Evolutionary conservation across 768 basidiomycete genomes (phyloP).

Genomic region (Tulasnella sp.): DNA sequence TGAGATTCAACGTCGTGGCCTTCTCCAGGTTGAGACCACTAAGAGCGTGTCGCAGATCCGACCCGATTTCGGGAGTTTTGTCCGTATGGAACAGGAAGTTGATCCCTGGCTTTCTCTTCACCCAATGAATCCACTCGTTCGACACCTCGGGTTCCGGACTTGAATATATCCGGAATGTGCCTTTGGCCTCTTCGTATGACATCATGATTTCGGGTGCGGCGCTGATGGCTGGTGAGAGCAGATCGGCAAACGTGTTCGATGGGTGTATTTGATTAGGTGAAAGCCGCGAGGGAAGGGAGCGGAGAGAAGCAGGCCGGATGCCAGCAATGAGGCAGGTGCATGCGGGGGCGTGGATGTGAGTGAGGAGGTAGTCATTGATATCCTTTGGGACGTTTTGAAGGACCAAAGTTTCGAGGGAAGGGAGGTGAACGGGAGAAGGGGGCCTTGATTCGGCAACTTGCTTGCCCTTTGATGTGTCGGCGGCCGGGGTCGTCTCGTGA

Average conservation of each 20-base stretch:
- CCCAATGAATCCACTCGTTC: conserved; percentile 6
- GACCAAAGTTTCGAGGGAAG: conserved; percentile 4
- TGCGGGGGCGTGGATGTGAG: neutral
- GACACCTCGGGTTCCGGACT: neutral
- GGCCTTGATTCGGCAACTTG: neutral
- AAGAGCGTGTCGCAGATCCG: neutral
- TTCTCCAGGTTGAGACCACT: neutral
- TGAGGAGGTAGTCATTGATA: neutral
- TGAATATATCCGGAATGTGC: conserved; percentile 3
- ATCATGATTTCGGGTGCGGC: neutral
- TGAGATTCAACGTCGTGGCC: neutral
- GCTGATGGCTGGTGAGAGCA: neutral
- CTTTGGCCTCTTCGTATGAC: neutral
- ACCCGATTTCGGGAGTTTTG: neutral
- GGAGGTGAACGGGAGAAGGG: neutral
- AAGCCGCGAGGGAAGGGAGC: neutral
- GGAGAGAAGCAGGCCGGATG: neutral
- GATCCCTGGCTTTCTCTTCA: conserved; percentile 11
- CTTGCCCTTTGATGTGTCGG: neutral
- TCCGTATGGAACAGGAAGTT: neutral
- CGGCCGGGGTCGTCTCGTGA: neutral
- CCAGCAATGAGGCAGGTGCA: conserved; percentile 12
- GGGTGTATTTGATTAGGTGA: neutral
- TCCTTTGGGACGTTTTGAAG: conserved; percentile 8
- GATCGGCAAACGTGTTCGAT: neutral